Evolutionary conservation across 73 alveolate species (phyloP).

Genomic region (Loxodes magnus): DNA sequence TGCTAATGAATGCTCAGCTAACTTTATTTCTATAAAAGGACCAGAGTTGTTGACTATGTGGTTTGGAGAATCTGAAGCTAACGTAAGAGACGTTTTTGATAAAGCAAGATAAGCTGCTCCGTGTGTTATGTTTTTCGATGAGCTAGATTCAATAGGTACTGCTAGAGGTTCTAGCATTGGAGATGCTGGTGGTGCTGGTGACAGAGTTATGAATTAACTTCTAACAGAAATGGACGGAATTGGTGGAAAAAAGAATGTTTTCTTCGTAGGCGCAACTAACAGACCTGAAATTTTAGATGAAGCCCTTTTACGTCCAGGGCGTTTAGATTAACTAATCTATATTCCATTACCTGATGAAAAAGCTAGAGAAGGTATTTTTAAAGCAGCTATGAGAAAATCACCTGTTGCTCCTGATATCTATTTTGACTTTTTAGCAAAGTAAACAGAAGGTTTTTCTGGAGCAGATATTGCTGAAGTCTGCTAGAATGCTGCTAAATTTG

Average conservation of each 20-base stretch:
- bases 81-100: conserved; percentile 74
- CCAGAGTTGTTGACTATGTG: conserved; percentile 85
- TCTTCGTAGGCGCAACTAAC: conserved; percentile 96
- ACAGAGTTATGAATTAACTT: conserved; percentile 89
- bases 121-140: conserved; percentile 78
- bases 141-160: conserved; percentile 69
- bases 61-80: conserved; percentile 73
- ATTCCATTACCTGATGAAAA: conserved; percentile 91
- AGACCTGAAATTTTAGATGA: conserved; percentile 95
- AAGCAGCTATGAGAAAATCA: conserved; percentile 68
- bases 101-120: conserved; percentile 80
- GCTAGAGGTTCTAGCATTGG: conserved; percentile 64
- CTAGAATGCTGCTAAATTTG: conserved; percentile 93
- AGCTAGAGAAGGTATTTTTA: conserved; percentile 16
- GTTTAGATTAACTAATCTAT: conserved; percentile 82
- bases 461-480: conserved; percentile 82
- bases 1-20: conserved; percentile 73
- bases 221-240: conserved; percentile 98
- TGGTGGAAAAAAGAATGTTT: conserved; percentile 92
- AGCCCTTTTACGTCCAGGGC: conserved; percentile 96
- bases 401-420: conserved; percentile 77
- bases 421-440: conserved; percentile 59
- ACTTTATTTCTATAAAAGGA: conserved; percentile 81
- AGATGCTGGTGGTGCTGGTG: conserved; percentile 95
- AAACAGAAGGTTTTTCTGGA: conserved; percentile 63